Evolutionary conservation across 2,329 filamentous ascomycete genomes (phyloP).

Genomic region (Epichloe uncinata): DNA sequence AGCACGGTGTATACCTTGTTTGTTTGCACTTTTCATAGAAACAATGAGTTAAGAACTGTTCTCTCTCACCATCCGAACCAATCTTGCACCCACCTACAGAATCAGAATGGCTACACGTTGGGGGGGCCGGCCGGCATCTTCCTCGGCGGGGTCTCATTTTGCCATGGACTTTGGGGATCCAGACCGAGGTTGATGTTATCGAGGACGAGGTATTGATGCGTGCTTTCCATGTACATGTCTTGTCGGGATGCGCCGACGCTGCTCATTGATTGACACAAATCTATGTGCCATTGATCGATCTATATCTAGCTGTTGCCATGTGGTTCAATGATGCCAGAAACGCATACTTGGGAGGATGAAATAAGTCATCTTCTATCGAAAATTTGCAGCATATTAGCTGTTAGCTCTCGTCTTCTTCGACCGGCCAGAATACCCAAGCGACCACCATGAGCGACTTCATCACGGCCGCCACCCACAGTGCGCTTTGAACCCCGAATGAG

Average conservation of each 20-base stretch:
- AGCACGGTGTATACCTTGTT: not conserved
- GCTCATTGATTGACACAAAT: too few species aligned
- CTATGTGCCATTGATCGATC: not conserved
- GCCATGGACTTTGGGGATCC: too few species aligned
- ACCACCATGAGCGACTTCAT: slow-evolving; percentile 44
- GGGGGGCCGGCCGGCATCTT: too few species aligned
- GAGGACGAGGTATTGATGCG: too few species aligned
- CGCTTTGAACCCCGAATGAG: slow-evolving; percentile 33
- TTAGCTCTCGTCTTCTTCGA: slow-evolving; percentile 21
- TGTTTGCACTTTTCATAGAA: not conserved
- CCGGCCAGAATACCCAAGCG: slow-evolving; percentile 49
- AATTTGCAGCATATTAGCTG: not conserved
- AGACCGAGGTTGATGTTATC: too few species aligned
- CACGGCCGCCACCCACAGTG: slow-evolving; percentile 45
- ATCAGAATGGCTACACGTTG: too few species aligned
- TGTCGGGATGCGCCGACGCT: too few species aligned
- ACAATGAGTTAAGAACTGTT: not conserved
- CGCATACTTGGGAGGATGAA: too few species aligned
- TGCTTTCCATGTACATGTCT: too few species aligned
- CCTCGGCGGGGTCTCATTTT: too few species aligned
- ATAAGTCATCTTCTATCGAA: not conserved
- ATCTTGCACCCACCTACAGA: too few species aligned
- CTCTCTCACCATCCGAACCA: not conserved
- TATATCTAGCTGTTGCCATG: not conserved
- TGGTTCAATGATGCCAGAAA: not conserved